Conservation (phyloP, 1,284 basidiomycete genomes). For the Sanguinoderma infundibulare region DNA sequence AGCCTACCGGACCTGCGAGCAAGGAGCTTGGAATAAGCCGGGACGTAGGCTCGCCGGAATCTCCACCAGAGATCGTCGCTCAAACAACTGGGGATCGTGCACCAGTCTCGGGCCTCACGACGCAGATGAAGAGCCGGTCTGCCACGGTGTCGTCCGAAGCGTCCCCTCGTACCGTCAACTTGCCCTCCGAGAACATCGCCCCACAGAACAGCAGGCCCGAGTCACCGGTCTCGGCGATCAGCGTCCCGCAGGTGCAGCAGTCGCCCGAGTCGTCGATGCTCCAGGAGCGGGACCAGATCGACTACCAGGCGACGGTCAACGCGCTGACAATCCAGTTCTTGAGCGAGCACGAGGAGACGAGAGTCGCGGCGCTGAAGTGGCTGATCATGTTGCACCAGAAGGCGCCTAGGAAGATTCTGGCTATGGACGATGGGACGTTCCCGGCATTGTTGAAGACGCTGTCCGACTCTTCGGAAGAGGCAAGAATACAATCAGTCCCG, state of each 20-base stretch:
- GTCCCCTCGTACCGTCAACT: conserved; percentile 12
- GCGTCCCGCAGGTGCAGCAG: conserved; percentile 38
- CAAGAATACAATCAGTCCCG: conserved; percentile 32
- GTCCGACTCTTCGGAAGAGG: conserved; percentile 96
- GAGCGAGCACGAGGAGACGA: conserved; percentile 95
- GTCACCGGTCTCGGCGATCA: conserved; percentile 40
- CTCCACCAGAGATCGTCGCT: conserved; percentile 26
- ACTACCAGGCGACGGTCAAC: conserved; percentile 92
- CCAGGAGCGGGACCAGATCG: conserved; percentile 74
- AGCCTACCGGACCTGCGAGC: conserved; percentile 40
- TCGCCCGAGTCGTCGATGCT: conserved; percentile 37
- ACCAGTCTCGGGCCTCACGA: conserved; percentile 28
- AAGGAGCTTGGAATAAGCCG: conserved; percentile 38
- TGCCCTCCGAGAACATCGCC: conserved; percentile 13
- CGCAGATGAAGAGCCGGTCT: conserved; percentile 31
- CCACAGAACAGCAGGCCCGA: conserved; percentile 37
- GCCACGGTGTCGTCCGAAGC: conserved; percentile 27
- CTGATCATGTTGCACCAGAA: conserved; percentile 98
- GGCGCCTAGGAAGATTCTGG: conserved; percentile 94
- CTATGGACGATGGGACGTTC: conserved; percentile 97
- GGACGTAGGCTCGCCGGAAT: conserved; percentile 52
- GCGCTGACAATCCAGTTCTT: conserved; percentile 93
- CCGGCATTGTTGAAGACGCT: conserved; percentile 94
- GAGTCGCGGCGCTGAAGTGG: conserved; percentile 97
- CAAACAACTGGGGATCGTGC: conserved; percentile 19